Percentiles rank a stretch among this genome's conserved stretches.
These are phyloP conservation scores for Pichia sp. DNA, from an alignment of 1,139 yeast genomes.

Conservation along the genomic window DNA sequence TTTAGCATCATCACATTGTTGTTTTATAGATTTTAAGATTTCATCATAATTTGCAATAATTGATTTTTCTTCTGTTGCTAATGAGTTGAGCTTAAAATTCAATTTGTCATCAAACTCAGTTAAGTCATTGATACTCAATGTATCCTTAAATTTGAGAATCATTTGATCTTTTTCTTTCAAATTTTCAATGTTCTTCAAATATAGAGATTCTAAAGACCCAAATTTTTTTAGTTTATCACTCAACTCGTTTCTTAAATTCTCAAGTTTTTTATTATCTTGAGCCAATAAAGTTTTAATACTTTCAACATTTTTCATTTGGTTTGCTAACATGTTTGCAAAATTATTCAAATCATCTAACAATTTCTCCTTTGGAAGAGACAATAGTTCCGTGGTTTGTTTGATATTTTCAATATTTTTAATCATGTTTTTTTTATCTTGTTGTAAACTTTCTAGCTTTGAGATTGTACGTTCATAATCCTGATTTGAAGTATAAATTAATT, in stretches of 20 bases:
- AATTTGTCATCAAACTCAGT: constrained; percentile 20
- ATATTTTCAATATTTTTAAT: constrained; percentile 46
- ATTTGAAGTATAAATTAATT: constrained; percentile 62
- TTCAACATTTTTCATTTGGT: constrained; percentile 32
- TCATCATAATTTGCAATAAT: constrained; percentile 9
- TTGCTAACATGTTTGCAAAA: constrained; percentile 43
- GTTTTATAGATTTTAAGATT: constrained; percentile 13
- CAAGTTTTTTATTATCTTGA: constrained; percentile 19
- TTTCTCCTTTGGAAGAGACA: constrained; percentile 46
- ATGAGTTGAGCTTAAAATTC: constrained; percentile 5
- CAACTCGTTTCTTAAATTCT: constrained; percentile 30
- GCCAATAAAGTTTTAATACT: constrained; percentile 23
- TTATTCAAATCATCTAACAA: constrained; percentile 45
- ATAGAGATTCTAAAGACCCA: constrained; percentile 53
- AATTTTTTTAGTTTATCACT: constrained; percentile 42
- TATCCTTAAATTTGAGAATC: constrained; percentile 7
- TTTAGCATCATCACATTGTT: constrained; percentile 18
- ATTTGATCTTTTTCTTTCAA: constrained; percentile 14
- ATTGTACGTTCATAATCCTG: constrained; percentile 75
- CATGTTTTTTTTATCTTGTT: constrained; percentile 40
- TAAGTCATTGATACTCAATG: constrained; percentile 1
- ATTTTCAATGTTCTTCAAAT: constrained; percentile 33
- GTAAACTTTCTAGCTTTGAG: constrained; percentile 54
- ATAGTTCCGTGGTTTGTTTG: constrained; percentile 37
- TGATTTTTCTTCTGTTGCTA: constrained; percentile 9